Evolutionary conservation across 169 alveolate genomes (phyloP), one percentile per base, ranked within the genome.

Genomic region (Plasmodium relictum): DNA sequence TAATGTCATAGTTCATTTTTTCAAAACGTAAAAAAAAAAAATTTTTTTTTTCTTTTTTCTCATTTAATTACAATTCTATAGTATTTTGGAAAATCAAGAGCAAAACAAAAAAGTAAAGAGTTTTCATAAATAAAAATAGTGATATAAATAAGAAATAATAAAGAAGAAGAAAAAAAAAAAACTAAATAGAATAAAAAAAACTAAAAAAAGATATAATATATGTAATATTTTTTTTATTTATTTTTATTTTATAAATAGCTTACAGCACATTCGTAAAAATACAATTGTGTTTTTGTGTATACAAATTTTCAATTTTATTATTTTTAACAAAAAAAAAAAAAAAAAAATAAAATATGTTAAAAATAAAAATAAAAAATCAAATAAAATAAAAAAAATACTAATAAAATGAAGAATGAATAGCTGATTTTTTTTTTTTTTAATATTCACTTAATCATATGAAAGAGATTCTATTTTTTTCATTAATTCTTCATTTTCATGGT

Each of bases 381-480:
- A 52, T 52, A 52, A 54, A 54, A 54, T 9, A 54, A 54, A 54
- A 54, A 54, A 0, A 54, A 54, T 16, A 52, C 5, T 14, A 52
- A 6, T n/a, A 52, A 52, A 0, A 52, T n/a, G 20, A 20, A 52
- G 10, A 52, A 52, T 52, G 6, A n/a, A 54, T 54, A 54, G 1
- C 39, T 31, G 3, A 54, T 54, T 16, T 54, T 16, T 54, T 16
- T 54, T 16, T 54, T 16, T 54, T 16, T 10, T 54, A 54, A 54
- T 16, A 54, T 31, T 31, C 1, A 31, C 39, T 54, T 22, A 80
- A 9, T 80, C 90, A 48, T 50, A 80, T 3, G 90, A 80, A 18
- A 80, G 71, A 31, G 90, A 80, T 37, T 80, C 90, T 41, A 80
- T 80, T 59, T 80, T 80, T 26, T 80, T 80, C 90, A 80, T 80